Base-by-base conservation (phyloP, 208 protist species). In the Phytomonas francai region DNA sequence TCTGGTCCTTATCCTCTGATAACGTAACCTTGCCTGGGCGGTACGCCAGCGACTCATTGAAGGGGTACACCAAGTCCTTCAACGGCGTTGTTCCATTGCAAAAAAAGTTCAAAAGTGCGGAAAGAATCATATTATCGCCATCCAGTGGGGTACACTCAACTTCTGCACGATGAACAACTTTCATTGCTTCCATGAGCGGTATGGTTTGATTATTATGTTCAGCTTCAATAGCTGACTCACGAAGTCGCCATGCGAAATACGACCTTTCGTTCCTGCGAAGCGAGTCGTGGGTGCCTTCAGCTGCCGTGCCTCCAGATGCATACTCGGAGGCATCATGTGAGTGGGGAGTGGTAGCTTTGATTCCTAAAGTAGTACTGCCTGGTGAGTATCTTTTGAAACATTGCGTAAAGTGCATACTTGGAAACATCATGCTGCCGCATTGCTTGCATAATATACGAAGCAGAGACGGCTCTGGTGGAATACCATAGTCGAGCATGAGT, bases 401-500 rank as follows among this genome's bases (percentile, higher is more conserved):
- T 14, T 54, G 45, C 11, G 85, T 86, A 76, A 95, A 95, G 69
- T 95, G 89, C 36, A 85, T 65, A 31, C 74, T 81, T 4, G 76
- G 83, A 69, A 88, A 85, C 62, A 86, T 77, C 65, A 80, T 77
- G 16, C 81, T 78, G 11, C 63, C 76, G 42, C 84, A 84, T 74
- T 92, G 79, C 73, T 89, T 91, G 77, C 83, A 89, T 59, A 95
- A 65, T 49, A 95, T 88, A 30, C 90, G 87, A 63, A 91, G 82
- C 19, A 81, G 80, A 7, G 85, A 92, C 66, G 74, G 74, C 68
- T 91, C 82, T 8, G 90, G 90, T 8, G 74, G 60, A 63, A 95
- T 92, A 68, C 86, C 81, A 73, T 89, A 91, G 77, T 93, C 88
- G 5, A 95, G 74, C 90, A 95, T 95, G 32, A 89, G 71, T 56